A percentile compares a stretch with the other conserved stretches of the same genome.
phyloP scores from a whole-genome alignment of 139 green algal genomes.

The Closterium sp. region DNA sequence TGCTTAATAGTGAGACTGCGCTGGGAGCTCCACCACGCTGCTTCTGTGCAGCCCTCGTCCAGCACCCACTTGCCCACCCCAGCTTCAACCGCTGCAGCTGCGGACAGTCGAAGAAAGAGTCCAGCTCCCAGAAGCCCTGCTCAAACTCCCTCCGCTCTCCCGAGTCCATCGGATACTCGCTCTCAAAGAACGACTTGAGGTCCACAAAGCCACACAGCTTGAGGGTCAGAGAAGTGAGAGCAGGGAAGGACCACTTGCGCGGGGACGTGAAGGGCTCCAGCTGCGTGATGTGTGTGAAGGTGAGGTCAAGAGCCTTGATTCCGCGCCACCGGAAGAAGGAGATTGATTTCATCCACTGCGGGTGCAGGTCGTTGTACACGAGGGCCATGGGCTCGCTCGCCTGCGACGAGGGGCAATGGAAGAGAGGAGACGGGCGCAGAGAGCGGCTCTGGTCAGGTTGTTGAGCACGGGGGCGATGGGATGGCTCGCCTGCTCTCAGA shows the following conservation, averaged over 20 bases:
- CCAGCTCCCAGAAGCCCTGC: neutral
- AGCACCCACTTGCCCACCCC: neutral
- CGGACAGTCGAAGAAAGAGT: neutral
- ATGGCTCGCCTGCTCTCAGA: too few relatives aligned
- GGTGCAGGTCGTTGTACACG: neutral
- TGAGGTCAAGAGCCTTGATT: neutral
- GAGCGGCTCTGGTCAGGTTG: too few relatives aligned
- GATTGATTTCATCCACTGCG: neutral
- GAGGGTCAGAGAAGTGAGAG: neutral
- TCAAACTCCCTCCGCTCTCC: neutral
- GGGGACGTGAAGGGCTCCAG: neutral
- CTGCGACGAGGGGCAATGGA: neutral
- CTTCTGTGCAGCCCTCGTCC: too few relatives aligned
- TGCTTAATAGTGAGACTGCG: neutral
- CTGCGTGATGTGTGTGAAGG: neutral
- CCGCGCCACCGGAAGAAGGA: neutral
- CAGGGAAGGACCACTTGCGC: too few relatives aligned
- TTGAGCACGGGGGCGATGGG: too few relatives aligned
- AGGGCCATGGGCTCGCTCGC: neutral
- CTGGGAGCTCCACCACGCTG: neutral
- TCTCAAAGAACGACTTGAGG: too few relatives aligned
- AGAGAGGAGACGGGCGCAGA: too few relatives aligned
- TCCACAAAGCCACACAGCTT: neutral
- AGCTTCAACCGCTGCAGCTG: neutral
- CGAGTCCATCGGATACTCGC: too few relatives aligned